These are phyloP conservation scores for Oryza officinalis DNA, from an alignment of 176 grass and related monocot species.

Conservation along the genomic window DNA sequence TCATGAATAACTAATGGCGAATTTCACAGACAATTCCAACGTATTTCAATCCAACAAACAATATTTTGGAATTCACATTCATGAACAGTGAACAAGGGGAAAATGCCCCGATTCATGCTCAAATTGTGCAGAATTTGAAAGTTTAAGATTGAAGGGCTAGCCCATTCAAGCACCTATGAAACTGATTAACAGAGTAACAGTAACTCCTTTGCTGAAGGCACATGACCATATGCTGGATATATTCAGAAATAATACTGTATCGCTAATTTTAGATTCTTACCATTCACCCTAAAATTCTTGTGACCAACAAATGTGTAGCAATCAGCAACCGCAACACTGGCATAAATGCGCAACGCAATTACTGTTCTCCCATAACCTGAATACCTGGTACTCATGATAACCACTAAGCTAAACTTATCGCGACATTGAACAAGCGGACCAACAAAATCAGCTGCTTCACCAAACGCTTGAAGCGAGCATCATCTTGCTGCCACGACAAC, in stretches of 20 bases:
- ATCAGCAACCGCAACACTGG: neutral
- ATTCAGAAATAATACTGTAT: neutral
- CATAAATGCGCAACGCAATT: neutral
- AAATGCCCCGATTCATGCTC: neutral
- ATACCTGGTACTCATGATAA: neutral
- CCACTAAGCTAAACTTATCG: neutral
- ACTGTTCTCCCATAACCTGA: neutral
- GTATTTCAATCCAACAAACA: neutral
- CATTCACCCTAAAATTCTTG: neutral
- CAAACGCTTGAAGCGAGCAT: neutral
- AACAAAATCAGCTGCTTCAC: neutral
- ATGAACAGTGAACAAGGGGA: neutral
- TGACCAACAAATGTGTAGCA: neutral
- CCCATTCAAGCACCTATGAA: neutral
- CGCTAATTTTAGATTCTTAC: neutral
- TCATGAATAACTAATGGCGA: neutral
- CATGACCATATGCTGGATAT: neutral
- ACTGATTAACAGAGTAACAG: neutral
- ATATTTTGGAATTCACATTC: neutral
- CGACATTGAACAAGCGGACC: neutral
- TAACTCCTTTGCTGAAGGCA: neutral
- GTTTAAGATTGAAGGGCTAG: neutral
- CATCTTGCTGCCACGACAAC: slow-evolving; percentile 16
- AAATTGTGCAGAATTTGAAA: neutral
- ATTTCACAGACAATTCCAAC: neutral